phyloP scores from a whole-genome alignment of 2,329 filamentous ascomycete species.

The Bipolaris victoriae region DNA sequence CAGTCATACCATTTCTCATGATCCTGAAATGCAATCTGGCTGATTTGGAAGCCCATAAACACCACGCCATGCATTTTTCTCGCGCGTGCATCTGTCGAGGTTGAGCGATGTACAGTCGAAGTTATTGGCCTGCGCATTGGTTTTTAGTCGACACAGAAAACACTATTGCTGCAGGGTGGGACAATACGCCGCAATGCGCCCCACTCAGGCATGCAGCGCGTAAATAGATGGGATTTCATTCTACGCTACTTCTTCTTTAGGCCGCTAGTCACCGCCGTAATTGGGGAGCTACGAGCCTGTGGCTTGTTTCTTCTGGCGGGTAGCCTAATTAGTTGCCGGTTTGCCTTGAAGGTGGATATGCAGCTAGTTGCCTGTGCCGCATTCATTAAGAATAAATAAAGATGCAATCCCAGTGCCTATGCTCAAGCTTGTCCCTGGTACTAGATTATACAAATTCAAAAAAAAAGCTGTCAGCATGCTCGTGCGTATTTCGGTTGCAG shows the following conservation, averaged over 20 bases:
- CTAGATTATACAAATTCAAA: slow-evolving; percentile 13
- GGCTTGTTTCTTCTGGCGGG: slow-evolving; percentile 7
- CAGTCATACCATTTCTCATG: not conserved
- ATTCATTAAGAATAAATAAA: slow-evolving; percentile 15
- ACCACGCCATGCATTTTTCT: not conserved
- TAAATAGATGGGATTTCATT: slow-evolving; percentile 2
- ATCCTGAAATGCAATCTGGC: not conserved
- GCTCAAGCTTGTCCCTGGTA: slow-evolving; percentile 19
- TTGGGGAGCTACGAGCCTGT: slow-evolving; percentile 9
- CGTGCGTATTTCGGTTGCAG: slow-evolving; percentile 26
- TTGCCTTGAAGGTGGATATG: slow-evolving; percentile 4
- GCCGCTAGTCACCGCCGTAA: slow-evolving; percentile 7
- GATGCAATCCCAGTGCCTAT: slow-evolving; percentile 4
- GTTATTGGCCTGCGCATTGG: not conserved
- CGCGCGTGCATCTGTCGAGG: not conserved
- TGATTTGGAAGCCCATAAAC: not conserved
- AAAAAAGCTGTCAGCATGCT: slow-evolving; percentile 32
- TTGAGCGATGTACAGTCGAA: not conserved
- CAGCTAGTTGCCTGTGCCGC: slow-evolving; percentile 7
- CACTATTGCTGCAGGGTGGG: not conserved
- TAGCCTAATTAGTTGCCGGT: slow-evolving; percentile 1
- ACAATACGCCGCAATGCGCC: not conserved
- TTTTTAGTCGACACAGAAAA: not conserved
- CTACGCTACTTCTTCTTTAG: slow-evolving; percentile 5
- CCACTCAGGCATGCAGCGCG: slow-evolving; percentile 10